A percentile compares a stretch with the other conserved stretches of the same genome.
These are phyloP conservation scores for Cornus suecica DNA, from an alignment of 148 eudicot species.

Conservation along the genomic window DNA sequence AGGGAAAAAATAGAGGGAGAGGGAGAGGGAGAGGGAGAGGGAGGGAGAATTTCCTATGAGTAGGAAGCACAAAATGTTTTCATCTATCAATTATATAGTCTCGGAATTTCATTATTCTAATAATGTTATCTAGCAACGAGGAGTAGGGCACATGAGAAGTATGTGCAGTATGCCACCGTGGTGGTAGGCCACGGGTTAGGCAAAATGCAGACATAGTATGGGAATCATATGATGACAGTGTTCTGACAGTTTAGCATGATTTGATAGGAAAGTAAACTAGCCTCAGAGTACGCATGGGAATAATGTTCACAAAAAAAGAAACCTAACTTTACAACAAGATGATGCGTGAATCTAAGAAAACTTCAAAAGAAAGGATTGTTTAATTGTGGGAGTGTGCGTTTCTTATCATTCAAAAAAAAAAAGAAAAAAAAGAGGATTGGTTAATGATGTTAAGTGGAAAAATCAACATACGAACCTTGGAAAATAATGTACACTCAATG, in stretches of 20 bases:
- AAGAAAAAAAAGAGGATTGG: no score
- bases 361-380: neutral
- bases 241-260: neutral
- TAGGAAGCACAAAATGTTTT: no score
- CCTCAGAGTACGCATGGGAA: neutral
- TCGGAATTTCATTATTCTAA: neutral
- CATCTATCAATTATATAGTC: no score
- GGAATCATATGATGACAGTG: neutral
- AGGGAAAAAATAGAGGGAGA: no score
- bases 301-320: neutral
- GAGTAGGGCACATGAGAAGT: neutral
- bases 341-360: neutral
- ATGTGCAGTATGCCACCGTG: neutral
- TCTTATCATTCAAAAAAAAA: no score
- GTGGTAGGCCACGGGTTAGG: neutral
- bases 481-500: constrained; percentile 1
- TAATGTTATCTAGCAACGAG: neutral
- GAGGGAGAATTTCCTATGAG: no score
- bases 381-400: no score
- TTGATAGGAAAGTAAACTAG: neutral
- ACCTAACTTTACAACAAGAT: neutral
- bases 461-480: no score
- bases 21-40: no score
- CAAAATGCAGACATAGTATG: neutral
- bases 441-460: no score